These are phyloP conservation scores for Penicillium manginii DNA, from an alignment of 495 filamentous ascomycete species.

Conservation along the genomic window DNA sequence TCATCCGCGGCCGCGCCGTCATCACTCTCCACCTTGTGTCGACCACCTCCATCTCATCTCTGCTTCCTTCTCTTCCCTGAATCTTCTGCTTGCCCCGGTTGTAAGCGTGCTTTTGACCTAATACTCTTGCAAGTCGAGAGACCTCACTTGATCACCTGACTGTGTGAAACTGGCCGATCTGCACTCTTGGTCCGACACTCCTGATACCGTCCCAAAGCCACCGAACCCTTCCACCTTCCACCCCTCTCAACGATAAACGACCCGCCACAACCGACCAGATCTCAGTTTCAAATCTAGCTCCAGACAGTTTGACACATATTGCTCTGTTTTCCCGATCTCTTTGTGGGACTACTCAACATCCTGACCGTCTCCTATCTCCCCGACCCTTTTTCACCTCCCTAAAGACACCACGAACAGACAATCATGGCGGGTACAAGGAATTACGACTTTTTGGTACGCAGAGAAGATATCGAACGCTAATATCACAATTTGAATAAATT, in stretches of 20 bases:
- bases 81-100: neutral
- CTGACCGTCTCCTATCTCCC: constrained; percentile 25
- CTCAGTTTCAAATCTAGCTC: neutral
- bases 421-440: constrained; percentile 94
- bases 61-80: neutral
- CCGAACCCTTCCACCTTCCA: constrained; percentile 13
- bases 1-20: constrained; percentile 17
- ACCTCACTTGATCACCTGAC: neutral
- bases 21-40: constrained; percentile 34
- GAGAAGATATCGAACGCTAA: too few relatives aligned
- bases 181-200: constrained; percentile 19
- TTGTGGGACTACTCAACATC: constrained; percentile 1
- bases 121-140: neutral
- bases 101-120: too few relatives aligned
- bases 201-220: constrained; percentile 27
- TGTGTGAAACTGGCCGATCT: neutral
- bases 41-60: constrained; percentile 22
- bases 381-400: constrained; percentile 2
- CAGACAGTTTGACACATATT: neutral
- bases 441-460: constrained; percentile 93
- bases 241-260: constrained; percentile 17
- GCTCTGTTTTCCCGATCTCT: neutral
- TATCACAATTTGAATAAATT: too few relatives aligned
- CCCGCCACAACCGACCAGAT: neutral
- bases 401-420: constrained; percentile 17